Percentiles rank a stretch among this genome's conserved stretches.
Evolutionary conservation across 176 grass and related monocot genomes (phyloP).

Genomic region (Guadua angustifolia): DNA sequence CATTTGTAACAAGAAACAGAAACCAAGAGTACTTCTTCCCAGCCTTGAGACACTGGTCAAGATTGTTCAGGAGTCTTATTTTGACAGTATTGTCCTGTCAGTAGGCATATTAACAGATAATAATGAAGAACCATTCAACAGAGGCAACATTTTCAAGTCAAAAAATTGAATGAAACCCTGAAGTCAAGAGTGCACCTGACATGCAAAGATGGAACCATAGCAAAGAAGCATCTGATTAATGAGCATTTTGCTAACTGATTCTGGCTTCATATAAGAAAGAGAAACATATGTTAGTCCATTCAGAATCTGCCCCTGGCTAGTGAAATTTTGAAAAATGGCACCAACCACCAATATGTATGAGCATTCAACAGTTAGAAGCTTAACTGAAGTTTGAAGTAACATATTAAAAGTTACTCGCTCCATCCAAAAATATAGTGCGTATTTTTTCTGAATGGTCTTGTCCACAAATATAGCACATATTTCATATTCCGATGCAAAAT

Average conservation of each 20-base stretch:
- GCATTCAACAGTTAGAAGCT: conserved; percentile 8
- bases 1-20: conserved; percentile 74
- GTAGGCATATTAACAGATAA: conserved; percentile 38
- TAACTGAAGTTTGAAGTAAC: background rate
- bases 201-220: conserved; percentile 91
- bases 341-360: conserved; percentile 10
- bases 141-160: background rate
- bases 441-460: no score
- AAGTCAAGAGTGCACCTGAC: conserved; percentile 63
- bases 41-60: conserved; percentile 80
- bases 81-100: conserved; percentile 80
- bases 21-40: conserved; percentile 80
- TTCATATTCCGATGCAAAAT: no score
- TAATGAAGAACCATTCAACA: background rate
- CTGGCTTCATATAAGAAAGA: conserved; percentile 73
- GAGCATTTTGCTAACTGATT: conserved; percentile 84
- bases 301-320: conserved; percentile 31
- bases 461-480: no score
- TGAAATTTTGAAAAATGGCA: conserved; percentile 42
- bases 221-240: conserved; percentile 93
- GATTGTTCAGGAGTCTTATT: conserved; percentile 72
- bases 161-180: conserved; percentile 19
- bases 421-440: no score
- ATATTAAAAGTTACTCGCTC: background rate
- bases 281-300: conserved; percentile 41